Evolutionary conservation across 805 yeast species (phyloP).

Genomic region (Metschnikowia corniflorae): DNA sequence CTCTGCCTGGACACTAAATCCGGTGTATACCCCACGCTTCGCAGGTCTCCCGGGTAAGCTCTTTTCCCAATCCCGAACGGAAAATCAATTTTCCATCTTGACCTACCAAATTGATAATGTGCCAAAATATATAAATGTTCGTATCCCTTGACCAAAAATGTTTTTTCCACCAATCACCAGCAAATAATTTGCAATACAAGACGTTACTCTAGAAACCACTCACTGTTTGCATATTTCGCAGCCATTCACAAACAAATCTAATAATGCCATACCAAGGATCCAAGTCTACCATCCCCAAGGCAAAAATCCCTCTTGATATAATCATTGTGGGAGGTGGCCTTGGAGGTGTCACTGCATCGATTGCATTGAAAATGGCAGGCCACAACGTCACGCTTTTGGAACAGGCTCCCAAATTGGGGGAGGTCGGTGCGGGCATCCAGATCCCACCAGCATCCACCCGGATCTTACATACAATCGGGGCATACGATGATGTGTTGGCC

Average conservation of each 20-base stretch:
- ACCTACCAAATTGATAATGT: too few species aligned
- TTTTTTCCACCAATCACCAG: too few species aligned
- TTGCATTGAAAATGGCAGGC: slow-evolving; percentile 10
- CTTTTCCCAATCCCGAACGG: too few species aligned
- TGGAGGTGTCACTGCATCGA: slow-evolving; percentile 10
- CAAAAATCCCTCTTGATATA: slow-evolving; percentile 13
- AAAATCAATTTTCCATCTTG: too few species aligned
- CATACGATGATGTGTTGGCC: slow-evolving; percentile 11
- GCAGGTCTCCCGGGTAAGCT: too few species aligned
- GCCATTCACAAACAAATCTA: too few species aligned
- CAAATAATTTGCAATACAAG: too few species aligned
- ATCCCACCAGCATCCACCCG: slow-evolving; percentile 24
- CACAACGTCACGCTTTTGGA: slow-evolving; percentile 11
- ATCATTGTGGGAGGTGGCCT: slow-evolving; percentile 14
- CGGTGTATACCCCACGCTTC: too few species aligned
- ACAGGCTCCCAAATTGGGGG: slow-evolving; percentile 5
- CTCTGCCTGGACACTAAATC: too few species aligned
- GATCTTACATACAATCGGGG: slow-evolving; percentile 21
- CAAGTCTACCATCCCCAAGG: not conserved
- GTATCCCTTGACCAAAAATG: too few species aligned
- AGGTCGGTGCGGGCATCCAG: slow-evolving; percentile 10
- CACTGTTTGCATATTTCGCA: slow-evolving; percentile 1
- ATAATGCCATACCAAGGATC: slow-evolving; percentile 4
- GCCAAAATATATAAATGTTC: too few species aligned
- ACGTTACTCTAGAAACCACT: too few species aligned